phyloP scores from a whole-genome alignment of 2,329 filamentous ascomycete species.

The Pseudocercospora ulei region DNA sequence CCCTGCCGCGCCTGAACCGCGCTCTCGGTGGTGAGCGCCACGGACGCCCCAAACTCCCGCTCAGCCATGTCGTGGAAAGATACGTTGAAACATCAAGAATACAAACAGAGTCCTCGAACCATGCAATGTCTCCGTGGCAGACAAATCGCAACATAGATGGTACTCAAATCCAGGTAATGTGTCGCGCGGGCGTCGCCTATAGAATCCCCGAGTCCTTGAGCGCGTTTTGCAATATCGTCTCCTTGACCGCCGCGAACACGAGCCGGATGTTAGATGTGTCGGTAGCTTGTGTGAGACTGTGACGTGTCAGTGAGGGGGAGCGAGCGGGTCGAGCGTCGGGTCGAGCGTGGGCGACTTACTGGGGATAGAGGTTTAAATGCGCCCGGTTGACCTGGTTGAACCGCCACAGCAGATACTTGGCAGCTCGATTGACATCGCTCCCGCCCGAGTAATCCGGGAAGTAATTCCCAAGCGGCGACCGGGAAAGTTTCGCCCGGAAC shows the following conservation, averaged over 20 bases:
- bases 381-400: slow-evolving; percentile 98
- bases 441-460: slow-evolving; percentile 97
- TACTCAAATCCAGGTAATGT: slow-evolving; percentile 12
- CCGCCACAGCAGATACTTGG: slow-evolving; percentile 94
- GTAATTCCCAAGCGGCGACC: slow-evolving; percentile 85
- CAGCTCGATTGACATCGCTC: slow-evolving; percentile 94
- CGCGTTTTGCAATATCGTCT: slow-evolving; percentile 96
- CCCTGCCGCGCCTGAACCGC: slow-evolving; percentile 22
- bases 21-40: slow-evolving; percentile 15
- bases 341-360: slow-evolving; percentile 53
- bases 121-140: slow-evolving; percentile 10
- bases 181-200: slow-evolving; percentile 25
- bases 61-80: slow-evolving; percentile 19
- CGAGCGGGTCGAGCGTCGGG: no score
- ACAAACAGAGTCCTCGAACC: slow-evolving; percentile 11
- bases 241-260: slow-evolving; percentile 95
- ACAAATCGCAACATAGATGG: slow-evolving; percentile 16
- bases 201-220: slow-evolving; percentile 97
- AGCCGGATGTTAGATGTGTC: slow-evolving; percentile 97
- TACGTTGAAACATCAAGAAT: slow-evolving; percentile 12
- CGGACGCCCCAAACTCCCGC: slow-evolving; percentile 20
- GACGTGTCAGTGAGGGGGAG: slow-evolving; percentile 19
- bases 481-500: slow-evolving; percentile 85
- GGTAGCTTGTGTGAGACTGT: slow-evolving; percentile 90
- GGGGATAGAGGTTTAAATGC: slow-evolving; percentile 91